These are phyloP conservation scores for Suillus cothurnatus DNA, from an alignment of 768 basidiomycete species.

Conservation along the genomic window DNA sequence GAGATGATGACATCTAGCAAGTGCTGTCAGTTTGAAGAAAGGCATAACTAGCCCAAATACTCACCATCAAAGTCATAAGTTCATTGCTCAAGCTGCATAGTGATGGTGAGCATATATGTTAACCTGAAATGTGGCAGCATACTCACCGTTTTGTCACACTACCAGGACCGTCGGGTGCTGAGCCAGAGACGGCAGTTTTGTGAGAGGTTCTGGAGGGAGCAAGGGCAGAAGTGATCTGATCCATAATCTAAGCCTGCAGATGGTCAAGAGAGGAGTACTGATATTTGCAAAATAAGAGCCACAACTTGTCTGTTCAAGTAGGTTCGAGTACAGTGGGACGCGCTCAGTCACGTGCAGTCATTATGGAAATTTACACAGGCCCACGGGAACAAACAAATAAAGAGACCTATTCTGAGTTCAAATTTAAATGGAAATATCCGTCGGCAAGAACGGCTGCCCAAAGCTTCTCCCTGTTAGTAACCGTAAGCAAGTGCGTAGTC, in stretches of 20 bases:
- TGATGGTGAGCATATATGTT: constrained; percentile 10
- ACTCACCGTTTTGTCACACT: constrained; percentile 82
- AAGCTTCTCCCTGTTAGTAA: neutral
- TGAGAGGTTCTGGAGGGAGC: constrained; percentile 57
- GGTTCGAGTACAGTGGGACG: constrained; percentile 22
- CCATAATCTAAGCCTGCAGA: constrained; percentile 49
- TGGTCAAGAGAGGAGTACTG: constrained; percentile 14
- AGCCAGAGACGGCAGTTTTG: constrained; percentile 58
- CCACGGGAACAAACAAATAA: neutral
- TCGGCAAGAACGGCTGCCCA: constrained; percentile 10
- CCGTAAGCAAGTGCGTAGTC: constrained; percentile 19
- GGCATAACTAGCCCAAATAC: constrained; percentile 23
- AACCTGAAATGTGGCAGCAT: neutral
- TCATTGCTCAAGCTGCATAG: constrained; percentile 71
- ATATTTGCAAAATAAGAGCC: constrained; percentile 11
- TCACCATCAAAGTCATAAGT: constrained; percentile 87
- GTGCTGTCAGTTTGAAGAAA: constrained; percentile 11
- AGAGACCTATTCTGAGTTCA: constrained; percentile 6
- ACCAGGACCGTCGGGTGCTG: constrained; percentile 60
- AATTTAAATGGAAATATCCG: neutral
- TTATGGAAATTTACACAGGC: constrained; percentile 7
- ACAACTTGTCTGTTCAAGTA: neutral
- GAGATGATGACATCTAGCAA: constrained; percentile 81
- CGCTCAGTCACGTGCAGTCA: constrained; percentile 32
- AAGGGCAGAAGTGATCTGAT: constrained; percentile 67